A percentile compares a stretch with the other conserved stretches of the same genome.
These are phyloP conservation scores for Penicillium sp. DNA, from an alignment of 2,329 filamentous ascomycete genomes.

Conservation along the genomic window DNA sequence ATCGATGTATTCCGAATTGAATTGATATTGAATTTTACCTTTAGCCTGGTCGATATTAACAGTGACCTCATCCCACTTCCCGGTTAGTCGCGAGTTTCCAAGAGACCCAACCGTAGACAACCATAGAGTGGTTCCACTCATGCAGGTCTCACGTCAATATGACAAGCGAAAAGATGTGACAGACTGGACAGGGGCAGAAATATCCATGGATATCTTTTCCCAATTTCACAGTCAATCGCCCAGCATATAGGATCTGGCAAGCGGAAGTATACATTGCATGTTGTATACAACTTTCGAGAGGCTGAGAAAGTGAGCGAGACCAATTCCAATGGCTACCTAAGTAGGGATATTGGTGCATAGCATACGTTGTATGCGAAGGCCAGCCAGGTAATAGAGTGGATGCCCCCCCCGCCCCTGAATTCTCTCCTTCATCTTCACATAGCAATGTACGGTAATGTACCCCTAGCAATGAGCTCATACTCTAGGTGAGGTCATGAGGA, in stretches of 20 bases:
- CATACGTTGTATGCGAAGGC: neutral
- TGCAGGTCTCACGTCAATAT: conserved; percentile 12
- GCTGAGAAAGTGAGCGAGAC: neutral
- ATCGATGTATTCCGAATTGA: neutral
- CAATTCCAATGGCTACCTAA: neutral
- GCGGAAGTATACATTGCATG: neutral
- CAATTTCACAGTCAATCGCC: neutral
- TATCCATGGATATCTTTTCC: neutral
- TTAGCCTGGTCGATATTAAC: neutral
- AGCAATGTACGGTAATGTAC: neutral
- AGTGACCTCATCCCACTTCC: neutral
- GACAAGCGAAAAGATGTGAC: neutral
- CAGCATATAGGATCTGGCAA: neutral
- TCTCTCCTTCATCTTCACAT: neutral
- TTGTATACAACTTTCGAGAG: neutral
- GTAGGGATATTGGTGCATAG: neutral
- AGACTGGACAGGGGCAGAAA: neutral
- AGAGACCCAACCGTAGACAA: neutral
- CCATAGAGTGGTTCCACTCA: conserved; percentile 7
- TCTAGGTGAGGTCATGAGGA: neutral
- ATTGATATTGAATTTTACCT: neutral
- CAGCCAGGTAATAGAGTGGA: neutral
- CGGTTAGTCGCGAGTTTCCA: neutral
- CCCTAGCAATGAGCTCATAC: neutral
- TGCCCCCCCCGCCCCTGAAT: neutral